A percentile compares a stretch with the other conserved stretches of the same genome.
Conservation (phyloP, 2,329 filamentous ascomycete genomes). For the Colletotrichum limetticola region DNA sequence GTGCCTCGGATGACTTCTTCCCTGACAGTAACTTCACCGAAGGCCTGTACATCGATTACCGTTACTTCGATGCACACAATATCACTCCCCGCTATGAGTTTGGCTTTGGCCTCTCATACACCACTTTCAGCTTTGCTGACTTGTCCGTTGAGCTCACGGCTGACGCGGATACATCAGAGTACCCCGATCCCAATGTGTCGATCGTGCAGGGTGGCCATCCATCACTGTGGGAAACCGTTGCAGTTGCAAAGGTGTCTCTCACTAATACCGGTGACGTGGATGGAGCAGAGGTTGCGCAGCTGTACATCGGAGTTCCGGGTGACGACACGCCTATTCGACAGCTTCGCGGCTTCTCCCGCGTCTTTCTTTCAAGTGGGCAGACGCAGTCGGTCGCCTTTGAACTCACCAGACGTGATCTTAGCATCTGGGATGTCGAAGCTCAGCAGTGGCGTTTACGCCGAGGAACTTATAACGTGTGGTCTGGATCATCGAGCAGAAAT, state of each 20-base stretch:
- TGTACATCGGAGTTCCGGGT: slow-evolving; percentile 58
- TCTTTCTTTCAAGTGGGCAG: slow-evolving; percentile 30
- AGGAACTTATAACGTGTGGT: slow-evolving; percentile 55
- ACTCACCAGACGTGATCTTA: slow-evolving; percentile 72
- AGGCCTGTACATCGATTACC: slow-evolving; percentile 64
- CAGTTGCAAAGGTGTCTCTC: slow-evolving; percentile 50
- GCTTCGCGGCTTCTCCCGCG: slow-evolving; percentile 68
- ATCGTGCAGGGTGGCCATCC: slow-evolving; percentile 55
- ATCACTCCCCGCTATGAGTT: slow-evolving; percentile 65
- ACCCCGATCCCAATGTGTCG: slow-evolving; percentile 53
- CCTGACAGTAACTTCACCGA: slow-evolving; percentile 64
- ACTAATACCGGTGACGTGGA: slow-evolving; percentile 53
- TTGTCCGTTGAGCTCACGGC: slow-evolving; percentile 48
- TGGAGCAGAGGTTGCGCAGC: slow-evolving; percentile 59
- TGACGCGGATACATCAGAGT: slow-evolving; percentile 44
- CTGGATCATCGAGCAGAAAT: slow-evolving; percentile 60
- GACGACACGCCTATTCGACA: slow-evolving; percentile 61
- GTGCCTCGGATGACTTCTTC: slow-evolving; percentile 47
- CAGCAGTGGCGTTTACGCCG: slow-evolving; percentile 69
- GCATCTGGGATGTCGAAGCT: slow-evolving; percentile 70
- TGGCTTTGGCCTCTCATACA: slow-evolving; percentile 67
- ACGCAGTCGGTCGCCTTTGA: slow-evolving; percentile 57
- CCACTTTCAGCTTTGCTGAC: slow-evolving; percentile 60
- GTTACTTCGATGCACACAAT: slow-evolving; percentile 60
- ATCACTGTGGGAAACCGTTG: slow-evolving; percentile 60